Percentiles rank a stretch among this genome's conserved stretches.
These are phyloP conservation scores for Gossypium aridum DNA, from an alignment of 441 rosid genomes.

Conservation along the genomic window DNA sequence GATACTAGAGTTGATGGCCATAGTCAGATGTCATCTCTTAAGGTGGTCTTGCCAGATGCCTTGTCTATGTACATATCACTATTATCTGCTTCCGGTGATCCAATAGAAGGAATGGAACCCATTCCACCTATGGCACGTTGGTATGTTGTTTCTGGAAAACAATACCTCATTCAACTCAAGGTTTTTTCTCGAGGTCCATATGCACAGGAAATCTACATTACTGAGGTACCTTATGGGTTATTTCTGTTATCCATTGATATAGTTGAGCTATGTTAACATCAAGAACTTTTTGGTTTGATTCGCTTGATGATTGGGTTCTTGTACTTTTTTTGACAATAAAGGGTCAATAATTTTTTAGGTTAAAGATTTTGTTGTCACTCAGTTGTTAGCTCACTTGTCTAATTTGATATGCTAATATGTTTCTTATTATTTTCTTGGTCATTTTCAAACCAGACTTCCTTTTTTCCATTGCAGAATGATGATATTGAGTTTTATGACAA, in stretches of 20 bases:
- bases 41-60: conserved; percentile 74
- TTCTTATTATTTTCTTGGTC: conserved; percentile 23
- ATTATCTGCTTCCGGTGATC: conserved; percentile 55
- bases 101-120: conserved; percentile 41
- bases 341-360: not conserved
- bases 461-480: conserved; percentile 57
- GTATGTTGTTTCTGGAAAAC: conserved; percentile 74
- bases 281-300: conserved; percentile 10
- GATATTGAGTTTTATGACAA: conserved; percentile 59
- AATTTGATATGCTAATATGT: conserved; percentile 4
- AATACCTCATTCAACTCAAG: conserved; percentile 65
- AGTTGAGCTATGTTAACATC: not conserved
- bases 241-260: not conserved
- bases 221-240: conserved; percentile 55
- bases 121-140: conserved; percentile 58
- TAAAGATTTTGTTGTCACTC: not conserved
- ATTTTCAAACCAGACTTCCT: conserved; percentile 22
- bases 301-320: conserved; percentile 1
- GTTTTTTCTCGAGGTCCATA: conserved; percentile 64
- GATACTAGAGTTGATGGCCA: conserved; percentile 92
- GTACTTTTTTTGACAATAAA: not conserved
- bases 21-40: conserved; percentile 70
- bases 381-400: not conserved
- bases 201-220: conserved; percentile 70
- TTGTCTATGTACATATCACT: conserved; percentile 49